Evolutionary conservation across 768 basidiomycete species (phyloP).

Genomic region (Tricholoma flavovirens): DNA sequence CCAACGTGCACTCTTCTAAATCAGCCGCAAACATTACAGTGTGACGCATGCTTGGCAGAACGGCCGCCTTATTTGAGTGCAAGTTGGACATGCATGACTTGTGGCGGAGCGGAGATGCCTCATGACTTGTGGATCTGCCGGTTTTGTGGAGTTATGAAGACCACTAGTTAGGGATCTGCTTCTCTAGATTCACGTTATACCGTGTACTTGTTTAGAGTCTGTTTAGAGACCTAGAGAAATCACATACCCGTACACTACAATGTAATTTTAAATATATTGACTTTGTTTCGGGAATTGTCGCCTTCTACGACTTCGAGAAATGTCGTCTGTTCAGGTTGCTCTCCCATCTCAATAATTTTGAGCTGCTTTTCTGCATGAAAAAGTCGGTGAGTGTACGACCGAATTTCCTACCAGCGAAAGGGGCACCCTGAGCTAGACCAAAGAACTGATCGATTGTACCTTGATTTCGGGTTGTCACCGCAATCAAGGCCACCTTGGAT

Average conservation of each 20-base stretch:
- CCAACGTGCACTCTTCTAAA: slow-evolving; percentile 66
- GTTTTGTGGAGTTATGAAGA: slow-evolving; percentile 65
- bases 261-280: slow-evolving; percentile 42
- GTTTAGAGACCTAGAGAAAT: neutral
- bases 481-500: slow-evolving; percentile 36
- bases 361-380: slow-evolving; percentile 12
- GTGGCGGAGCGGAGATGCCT: slow-evolving; percentile 56
- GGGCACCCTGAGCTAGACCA: slow-evolving; percentile 26
- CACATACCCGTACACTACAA: slow-evolving; percentile 7
- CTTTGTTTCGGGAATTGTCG: slow-evolving; percentile 28
- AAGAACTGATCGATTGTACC: slow-evolving; percentile 46
- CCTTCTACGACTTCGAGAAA: slow-evolving; percentile 26
- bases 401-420: neutral
- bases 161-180: slow-evolving; percentile 19
- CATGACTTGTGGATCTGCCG: slow-evolving; percentile 71
- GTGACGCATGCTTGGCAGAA: slow-evolving; percentile 50
- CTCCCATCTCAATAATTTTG: slow-evolving; percentile 23
- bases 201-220: neutral
- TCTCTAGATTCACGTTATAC: neutral
- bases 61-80: slow-evolving; percentile 24
- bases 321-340: slow-evolving; percentile 7
- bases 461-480: slow-evolving; percentile 53
- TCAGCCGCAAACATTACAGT: slow-evolving; percentile 38
- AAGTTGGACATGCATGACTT: slow-evolving; percentile 64
- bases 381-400: slow-evolving; percentile 13